phyloP scores from a whole-genome alignment of 2,329 filamentous ascomycete species.

The Blastomyces emzantsi region DNA sequence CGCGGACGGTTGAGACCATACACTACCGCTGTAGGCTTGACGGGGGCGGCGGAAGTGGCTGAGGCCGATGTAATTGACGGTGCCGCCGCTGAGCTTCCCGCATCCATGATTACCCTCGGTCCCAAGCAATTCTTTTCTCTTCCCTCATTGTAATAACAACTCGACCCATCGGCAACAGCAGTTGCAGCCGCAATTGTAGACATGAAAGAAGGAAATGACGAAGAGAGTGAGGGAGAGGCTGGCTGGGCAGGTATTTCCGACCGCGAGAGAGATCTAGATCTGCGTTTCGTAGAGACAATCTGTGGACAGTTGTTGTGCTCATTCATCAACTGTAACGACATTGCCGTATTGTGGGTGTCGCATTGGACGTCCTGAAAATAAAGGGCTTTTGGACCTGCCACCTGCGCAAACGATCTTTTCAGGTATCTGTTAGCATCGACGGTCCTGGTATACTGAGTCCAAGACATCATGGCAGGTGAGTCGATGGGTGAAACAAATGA shows the following conservation, averaged over 20 bases:
- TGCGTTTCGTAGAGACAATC: conserved; percentile 26
- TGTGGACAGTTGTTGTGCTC: conserved; percentile 23
- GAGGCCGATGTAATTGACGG: conserved; percentile 19
- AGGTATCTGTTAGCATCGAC: conserved; percentile 21
- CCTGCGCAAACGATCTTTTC: conserved; percentile 35
- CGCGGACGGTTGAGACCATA: conserved; percentile 15
- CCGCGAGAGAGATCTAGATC: conserved; percentile 18
- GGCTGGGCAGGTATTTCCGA: conserved; percentile 35
- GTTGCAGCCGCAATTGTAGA: conserved; percentile 42
- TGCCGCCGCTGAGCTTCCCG: conserved; percentile 21
- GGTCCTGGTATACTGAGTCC: neutral
- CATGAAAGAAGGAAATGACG: conserved; percentile 46
- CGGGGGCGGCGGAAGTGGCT: conserved; percentile 1
- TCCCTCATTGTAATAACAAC: conserved; percentile 18
- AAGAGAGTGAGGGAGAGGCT: conserved; percentile 32
- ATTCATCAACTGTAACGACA: conserved; percentile 21
- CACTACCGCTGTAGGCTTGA: conserved; percentile 11
- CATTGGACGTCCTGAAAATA: conserved; percentile 22
- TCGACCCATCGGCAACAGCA: conserved; percentile 29
- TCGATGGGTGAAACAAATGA: neutral
- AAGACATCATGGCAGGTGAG: neutral
- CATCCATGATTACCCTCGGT: conserved; percentile 7
- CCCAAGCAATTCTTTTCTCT: conserved; percentile 22
- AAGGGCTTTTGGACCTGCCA: conserved; percentile 28
- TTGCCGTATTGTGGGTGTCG: conserved; percentile 14